Evolutionary conservation across 192 early-diverging fungal genomes (phyloP).

Genomic region (Coemansia sp.): DNA sequence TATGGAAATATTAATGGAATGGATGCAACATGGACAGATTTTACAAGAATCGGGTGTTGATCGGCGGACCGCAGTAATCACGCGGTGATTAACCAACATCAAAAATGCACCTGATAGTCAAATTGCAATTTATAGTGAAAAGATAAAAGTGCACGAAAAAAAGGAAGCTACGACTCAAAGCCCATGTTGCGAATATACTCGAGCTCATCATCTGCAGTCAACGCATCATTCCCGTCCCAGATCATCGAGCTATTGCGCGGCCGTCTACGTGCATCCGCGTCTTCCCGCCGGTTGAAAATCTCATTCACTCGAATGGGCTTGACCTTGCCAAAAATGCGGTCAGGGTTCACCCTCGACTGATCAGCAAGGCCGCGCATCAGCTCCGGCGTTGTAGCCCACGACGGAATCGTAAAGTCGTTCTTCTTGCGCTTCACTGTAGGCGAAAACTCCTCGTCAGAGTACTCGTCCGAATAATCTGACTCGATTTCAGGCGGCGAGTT

Average conservation of each 20-base stretch:
- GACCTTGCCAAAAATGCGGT: constrained; percentile 51
- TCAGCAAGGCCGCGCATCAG: constrained; percentile 35
- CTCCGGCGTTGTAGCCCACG: constrained; percentile 55
- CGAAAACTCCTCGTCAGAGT: constrained; percentile 54
- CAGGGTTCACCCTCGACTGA: constrained; percentile 50
- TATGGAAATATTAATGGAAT: no score
- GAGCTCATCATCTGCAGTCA: constrained; percentile 48
- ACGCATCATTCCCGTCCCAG: constrained; percentile 49
- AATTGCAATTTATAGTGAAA: no score
- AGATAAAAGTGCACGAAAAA: background rate
- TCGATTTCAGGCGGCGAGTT: constrained; percentile 49
- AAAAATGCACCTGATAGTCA: no score
- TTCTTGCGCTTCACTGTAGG: constrained; percentile 45
- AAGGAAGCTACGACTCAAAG: constrained; percentile 34
- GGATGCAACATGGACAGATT: background rate
- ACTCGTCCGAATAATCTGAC: constrained; percentile 53
- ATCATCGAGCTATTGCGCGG: constrained; percentile 55
- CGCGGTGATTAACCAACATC: no score
- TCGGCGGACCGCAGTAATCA: no score
- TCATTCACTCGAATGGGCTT: constrained; percentile 50
- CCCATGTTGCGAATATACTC: constrained; percentile 55
- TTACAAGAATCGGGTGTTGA: background rate
- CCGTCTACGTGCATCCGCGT: constrained; percentile 23
- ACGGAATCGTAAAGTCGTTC: constrained; percentile 43
- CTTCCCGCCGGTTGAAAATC: constrained; percentile 40